These are phyloP conservation scores for Cokeromyces recurvatus DNA, from an alignment of 371 early-diverging fungal species.

Conservation along the genomic window DNA sequence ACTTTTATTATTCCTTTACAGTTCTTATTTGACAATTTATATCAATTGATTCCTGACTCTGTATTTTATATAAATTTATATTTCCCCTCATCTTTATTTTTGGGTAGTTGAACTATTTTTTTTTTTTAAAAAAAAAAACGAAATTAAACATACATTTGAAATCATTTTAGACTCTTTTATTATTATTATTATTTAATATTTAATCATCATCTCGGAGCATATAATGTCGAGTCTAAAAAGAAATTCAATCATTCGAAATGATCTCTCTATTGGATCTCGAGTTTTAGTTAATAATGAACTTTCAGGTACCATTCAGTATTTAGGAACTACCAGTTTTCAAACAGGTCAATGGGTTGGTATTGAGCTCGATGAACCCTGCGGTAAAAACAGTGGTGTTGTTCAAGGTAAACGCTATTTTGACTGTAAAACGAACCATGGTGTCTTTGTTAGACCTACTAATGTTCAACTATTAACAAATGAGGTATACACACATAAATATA, in stretches of 20 bases:
- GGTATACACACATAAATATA: no score
- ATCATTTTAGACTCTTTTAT: no score
- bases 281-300: constrained; percentile 58
- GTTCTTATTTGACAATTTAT: no score
- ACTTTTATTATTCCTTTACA: no score
- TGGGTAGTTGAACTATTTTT: no score
- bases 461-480: constrained; percentile 27
- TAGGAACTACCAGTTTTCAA: constrained; percentile 61
- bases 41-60: no score
- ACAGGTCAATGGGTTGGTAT: constrained; percentile 74
- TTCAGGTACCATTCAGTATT: constrained; percentile 50
- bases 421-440: constrained; percentile 58
- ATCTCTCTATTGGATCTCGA: constrained; percentile 41
- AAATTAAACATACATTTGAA: no score
- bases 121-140: no score
- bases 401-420: constrained; percentile 74
- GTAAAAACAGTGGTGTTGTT: constrained; percentile 74
- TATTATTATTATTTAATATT: no score
- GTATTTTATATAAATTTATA: no score
- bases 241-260: constrained; percentile 13
- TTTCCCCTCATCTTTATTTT: no score
- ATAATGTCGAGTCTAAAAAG: constrained; percentile 8
- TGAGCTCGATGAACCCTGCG: constrained; percentile 57
- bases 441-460: constrained; percentile 69
- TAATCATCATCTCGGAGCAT: no score